Evolutionary conservation across 129 eudicot genomes (phyloP).

Genomic region (Mikania micrantha): DNA sequence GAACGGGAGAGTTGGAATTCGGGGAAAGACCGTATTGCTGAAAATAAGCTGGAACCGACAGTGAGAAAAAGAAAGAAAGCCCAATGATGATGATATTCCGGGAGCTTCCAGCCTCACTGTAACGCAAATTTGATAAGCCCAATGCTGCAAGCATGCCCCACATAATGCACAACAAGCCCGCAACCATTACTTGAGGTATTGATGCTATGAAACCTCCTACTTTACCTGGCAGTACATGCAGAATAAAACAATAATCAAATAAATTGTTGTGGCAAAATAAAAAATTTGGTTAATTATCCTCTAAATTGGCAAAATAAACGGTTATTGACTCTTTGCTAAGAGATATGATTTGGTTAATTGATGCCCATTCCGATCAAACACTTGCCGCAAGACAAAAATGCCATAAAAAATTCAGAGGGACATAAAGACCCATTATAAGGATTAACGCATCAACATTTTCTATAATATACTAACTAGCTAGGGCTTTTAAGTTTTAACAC

Average conservation of each 20-base stretch:
- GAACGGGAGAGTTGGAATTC: constrained; percentile 70
- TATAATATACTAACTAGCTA: too few relatives aligned
- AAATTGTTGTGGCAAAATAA: too few relatives aligned
- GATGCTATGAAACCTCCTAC: constrained; percentile 96
- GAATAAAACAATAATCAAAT: background rate
- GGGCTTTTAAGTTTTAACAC: too few relatives aligned
- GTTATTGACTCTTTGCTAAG: background rate
- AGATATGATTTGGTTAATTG: background rate
- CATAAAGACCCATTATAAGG: background rate
- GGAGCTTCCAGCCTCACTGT: constrained; percentile 97
- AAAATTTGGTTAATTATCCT: background rate
- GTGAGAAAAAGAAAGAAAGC: constrained; percentile 79
- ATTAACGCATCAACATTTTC: too few relatives aligned
- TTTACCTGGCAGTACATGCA: constrained; percentile 53
- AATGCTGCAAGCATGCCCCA: constrained; percentile 97
- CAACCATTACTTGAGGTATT: constrained; percentile 90
- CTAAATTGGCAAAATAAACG: too few relatives aligned
- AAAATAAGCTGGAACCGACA: constrained; percentile 83
- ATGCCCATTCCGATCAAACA: background rate
- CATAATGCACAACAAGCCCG: constrained; percentile 94
- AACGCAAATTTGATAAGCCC: constrained; percentile 85
- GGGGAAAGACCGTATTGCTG: constrained; percentile 87
- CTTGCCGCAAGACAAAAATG: background rate
- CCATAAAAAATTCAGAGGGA: background rate
- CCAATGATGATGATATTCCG: constrained; percentile 92